Evolutionary conservation across 331 rosid species (phyloP).

Genomic region (Ulmus americana): DNA sequence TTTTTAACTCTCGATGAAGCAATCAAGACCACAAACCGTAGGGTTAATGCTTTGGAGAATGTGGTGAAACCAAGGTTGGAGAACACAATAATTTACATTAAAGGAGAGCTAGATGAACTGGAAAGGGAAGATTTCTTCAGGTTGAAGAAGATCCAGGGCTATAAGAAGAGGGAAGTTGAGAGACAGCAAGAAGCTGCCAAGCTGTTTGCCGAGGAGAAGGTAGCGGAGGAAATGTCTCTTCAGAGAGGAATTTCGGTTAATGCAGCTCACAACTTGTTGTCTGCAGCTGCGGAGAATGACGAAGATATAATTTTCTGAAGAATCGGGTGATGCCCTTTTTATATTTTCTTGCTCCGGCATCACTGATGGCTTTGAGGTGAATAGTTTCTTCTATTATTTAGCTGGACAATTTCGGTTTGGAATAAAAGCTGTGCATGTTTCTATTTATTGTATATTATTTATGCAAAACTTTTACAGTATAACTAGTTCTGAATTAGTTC

Average conservation of each 20-base stretch:
- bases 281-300: constrained; percentile 46
- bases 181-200: no score
- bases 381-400: constrained; percentile 26
- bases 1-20: no score
- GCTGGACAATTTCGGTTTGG: constrained; percentile 27
- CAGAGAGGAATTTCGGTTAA: constrained; percentile 46
- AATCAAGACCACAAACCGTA: no score
- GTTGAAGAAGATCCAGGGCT: constrained; percentile 85
- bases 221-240: no score
- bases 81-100: constrained; percentile 60
- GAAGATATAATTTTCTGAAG: constrained; percentile 75
- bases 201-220: no score
- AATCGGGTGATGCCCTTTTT: constrained; percentile 17
- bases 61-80: no score
- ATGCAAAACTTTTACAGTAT: constrained; percentile 16
- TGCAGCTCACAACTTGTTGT: constrained; percentile 54
- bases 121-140: constrained; percentile 93
- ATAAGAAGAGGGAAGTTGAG: constrained; percentile 16
- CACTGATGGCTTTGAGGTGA: constrained; percentile 19
- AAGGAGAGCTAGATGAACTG: constrained; percentile 83
- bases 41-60: no score
- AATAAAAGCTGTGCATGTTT: constrained; percentile 43
- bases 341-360: constrained; percentile 11
- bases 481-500: constrained; percentile 8
- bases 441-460: constrained; percentile 35